Conservation (phyloP, 1,284 basidiomycete genomes). For the Microbotryum saponariae region DNA sequence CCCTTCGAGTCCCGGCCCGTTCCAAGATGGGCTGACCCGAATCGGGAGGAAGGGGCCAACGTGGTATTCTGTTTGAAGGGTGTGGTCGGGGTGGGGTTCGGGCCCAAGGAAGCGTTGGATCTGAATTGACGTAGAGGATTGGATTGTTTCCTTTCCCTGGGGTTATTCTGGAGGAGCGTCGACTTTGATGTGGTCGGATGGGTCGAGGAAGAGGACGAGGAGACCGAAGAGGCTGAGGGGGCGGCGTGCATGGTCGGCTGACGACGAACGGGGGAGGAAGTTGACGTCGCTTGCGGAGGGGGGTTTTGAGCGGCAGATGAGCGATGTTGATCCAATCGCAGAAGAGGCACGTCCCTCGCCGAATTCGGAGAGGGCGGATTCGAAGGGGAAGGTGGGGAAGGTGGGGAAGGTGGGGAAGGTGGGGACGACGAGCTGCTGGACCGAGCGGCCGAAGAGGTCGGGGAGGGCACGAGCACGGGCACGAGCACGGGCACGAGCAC, state of each 20-base stretch:
- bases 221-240: not conserved
- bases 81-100: not conserved
- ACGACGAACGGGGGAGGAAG: too few relatives aligned
- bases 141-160: conserved; percentile 18
- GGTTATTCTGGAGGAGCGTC: not conserved
- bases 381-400: conserved; percentile 17
- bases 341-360: conserved; percentile 20
- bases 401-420: too few relatives aligned
- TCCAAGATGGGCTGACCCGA: not conserved
- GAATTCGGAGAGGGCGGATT: conserved; percentile 18
- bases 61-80: conserved; percentile 5
- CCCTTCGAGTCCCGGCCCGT: not conserved
- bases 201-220: not conserved
- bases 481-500: too few relatives aligned
- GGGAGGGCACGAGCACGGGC: too few relatives aligned
- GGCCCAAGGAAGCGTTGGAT: not conserved
- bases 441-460: too few relatives aligned
- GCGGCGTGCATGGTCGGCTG: not conserved
- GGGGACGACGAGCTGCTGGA: not conserved
- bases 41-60: conserved; percentile 9
- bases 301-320: too few relatives aligned
- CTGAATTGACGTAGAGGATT: conserved; percentile 28
- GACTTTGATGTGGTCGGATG: not conserved
- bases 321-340: conserved; percentile 11
- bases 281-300: not conserved